Conservation (phyloP, 2,329 filamentous ascomycete species). For the Fusarium camptoceras region DNA sequence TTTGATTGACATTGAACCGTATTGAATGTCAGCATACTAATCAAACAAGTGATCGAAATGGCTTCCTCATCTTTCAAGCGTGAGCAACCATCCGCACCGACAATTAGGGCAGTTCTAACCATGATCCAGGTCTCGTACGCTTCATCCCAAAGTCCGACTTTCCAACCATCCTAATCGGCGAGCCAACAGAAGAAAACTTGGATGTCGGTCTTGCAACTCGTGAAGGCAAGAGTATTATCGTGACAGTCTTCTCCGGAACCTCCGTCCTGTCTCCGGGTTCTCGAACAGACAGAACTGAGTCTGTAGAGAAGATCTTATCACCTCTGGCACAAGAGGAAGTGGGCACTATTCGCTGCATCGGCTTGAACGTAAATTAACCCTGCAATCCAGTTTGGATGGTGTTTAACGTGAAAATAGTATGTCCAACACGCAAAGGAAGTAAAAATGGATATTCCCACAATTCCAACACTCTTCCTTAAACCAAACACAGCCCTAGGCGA, state of each 20-base stretch:
- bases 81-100: rapidly evolving
- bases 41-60: no score
- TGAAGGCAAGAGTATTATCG: not conserved
- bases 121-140: slow-evolving; percentile 4
- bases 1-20: no score
- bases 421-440: slow-evolving; percentile 13
- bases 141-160: slow-evolving; percentile 16
- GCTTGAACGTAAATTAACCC: not conserved
- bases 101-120: no score
- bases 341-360: slow-evolving; percentile 6
- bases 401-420: not conserved
- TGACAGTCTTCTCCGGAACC: not conserved
- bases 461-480: slow-evolving; percentile 13
- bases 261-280: slow-evolving; percentile 1
- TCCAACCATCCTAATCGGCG: not conserved
- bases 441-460: slow-evolving; percentile 3
- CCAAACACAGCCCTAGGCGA: not conserved
- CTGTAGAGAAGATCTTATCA: not conserved
- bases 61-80: slow-evolving; percentile 1
- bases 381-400: rapidly evolving
- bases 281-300: not conserved
- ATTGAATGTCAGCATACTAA: no score
- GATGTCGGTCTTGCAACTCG: not conserved
- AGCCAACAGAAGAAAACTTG: not conserved
- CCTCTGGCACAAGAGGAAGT: slow-evolving; percentile 11